A percentile compares a stretch with the other conserved stretches of the same genome.
These are phyloP conservation scores for Diaporthe vaccinii DNA, from an alignment of 2,329 filamentous ascomycete genomes.

Conservation along the genomic window DNA sequence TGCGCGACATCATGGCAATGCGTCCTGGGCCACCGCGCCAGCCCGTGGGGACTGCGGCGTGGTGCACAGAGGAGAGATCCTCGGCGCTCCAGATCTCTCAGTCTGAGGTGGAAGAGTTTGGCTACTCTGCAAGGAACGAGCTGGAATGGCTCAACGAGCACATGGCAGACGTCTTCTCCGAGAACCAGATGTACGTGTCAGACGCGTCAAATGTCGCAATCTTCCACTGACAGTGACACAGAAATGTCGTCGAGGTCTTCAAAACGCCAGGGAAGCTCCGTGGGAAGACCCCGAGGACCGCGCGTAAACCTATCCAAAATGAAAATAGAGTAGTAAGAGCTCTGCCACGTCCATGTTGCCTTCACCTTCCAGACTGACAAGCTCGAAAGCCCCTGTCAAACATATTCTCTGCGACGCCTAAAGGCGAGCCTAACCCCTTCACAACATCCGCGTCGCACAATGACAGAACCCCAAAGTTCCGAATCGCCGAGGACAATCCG, in stretches of 20 bases:
- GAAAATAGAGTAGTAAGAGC: slow-evolving; percentile 74
- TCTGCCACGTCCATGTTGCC: neutral
- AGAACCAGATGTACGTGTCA: slow-evolving; percentile 82
- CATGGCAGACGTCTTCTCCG: slow-evolving; percentile 93
- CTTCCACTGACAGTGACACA: slow-evolving; percentile 53
- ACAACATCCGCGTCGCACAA: slow-evolving; percentile 61
- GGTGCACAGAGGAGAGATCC: slow-evolving; percentile 87
- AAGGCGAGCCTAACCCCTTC: slow-evolving; percentile 68
- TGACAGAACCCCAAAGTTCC: slow-evolving; percentile 69
- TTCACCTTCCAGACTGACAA: slow-evolving; percentile 46
- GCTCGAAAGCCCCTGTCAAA: slow-evolving; percentile 68
- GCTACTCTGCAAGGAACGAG: slow-evolving; percentile 92
- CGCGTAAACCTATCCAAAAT: slow-evolving; percentile 69
- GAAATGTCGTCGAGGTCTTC: slow-evolving; percentile 94
- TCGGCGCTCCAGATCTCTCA: slow-evolving; percentile 82
- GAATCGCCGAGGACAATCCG: slow-evolving; percentile 68
- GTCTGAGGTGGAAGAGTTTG: slow-evolving; percentile 92
- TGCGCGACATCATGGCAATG: slow-evolving; percentile 55
- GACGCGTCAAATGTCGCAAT: slow-evolving; percentile 18
- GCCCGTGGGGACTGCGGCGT: slow-evolving; percentile 84
- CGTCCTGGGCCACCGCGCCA: slow-evolving; percentile 66
- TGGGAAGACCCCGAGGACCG: slow-evolving; percentile 83
- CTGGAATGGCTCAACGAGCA: slow-evolving; percentile 99
- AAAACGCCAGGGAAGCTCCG: slow-evolving; percentile 90
- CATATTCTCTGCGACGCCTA: slow-evolving; percentile 69